Conservation (phyloP, 148 eudicot species). For the Heliamphora exappendiculata region DNA sequence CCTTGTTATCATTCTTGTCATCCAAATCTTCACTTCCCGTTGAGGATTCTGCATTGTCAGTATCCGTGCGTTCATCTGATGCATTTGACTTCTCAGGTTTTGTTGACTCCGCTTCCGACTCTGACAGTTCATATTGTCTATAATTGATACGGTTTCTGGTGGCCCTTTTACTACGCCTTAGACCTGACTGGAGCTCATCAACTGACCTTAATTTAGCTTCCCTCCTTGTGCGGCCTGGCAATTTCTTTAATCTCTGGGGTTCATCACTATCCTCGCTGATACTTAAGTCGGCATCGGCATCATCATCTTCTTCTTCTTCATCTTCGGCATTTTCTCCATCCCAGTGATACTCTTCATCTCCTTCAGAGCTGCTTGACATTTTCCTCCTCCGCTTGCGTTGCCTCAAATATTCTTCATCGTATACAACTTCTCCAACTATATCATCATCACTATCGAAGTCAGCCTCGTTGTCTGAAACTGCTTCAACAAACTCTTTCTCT, state of each 20-base stretch:
- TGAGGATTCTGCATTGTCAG: constrained; percentile 39
- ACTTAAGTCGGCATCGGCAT: constrained; percentile 48
- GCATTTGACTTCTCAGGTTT: constrained; percentile 40
- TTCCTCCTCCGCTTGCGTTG: constrained; percentile 43
- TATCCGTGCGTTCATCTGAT: constrained; percentile 31
- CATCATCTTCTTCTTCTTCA: constrained; percentile 41
- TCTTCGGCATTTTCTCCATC: constrained; percentile 63
- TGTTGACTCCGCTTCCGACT: constrained; percentile 50
- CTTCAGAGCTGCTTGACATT: constrained; percentile 65
- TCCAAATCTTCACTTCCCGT: constrained; percentile 46
- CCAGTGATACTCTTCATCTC: constrained; percentile 70
- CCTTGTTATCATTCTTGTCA: constrained; percentile 24
- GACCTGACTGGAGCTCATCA: constrained; percentile 45
- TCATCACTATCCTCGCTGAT: constrained; percentile 56
- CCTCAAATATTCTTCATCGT: constrained; percentile 62
- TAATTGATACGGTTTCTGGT: constrained; percentile 55
- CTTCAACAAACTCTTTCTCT: constrained; percentile 56
- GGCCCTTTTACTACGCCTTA: constrained; percentile 71
- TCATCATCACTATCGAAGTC: constrained; percentile 72
- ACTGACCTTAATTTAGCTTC: constrained; percentile 48
- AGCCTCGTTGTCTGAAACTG: constrained; percentile 49
- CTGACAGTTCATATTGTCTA: constrained; percentile 51
- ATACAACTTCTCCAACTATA: constrained; percentile 90
- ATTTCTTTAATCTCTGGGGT: constrained; percentile 32
- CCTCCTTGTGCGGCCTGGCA: constrained; percentile 45